phyloP scores from a whole-genome alignment of 169 alveolate species.

The Plasmodium gonderi region DNA sequence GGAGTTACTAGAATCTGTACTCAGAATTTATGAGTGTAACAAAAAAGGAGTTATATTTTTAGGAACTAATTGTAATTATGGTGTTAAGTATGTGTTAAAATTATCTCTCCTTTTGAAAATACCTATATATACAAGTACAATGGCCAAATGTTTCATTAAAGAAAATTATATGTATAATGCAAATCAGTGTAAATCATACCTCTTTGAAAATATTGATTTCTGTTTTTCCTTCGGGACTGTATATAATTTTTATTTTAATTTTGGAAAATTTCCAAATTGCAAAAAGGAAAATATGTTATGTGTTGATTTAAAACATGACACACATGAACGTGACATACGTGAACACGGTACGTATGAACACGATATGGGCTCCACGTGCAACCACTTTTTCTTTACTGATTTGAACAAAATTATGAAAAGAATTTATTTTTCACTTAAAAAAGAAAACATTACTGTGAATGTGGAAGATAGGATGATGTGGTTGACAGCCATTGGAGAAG shows the following conservation, averaged over 20 bases:
- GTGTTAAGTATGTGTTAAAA: constrained; percentile 45
- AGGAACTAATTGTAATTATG: constrained; percentile 62
- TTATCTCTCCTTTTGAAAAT: constrained; percentile 19
- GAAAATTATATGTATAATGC: constrained; percentile 64
- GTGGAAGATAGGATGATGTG: constrained; percentile 20
- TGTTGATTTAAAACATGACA: constrained; percentile 29
- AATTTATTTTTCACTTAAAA: constrained; percentile 20
- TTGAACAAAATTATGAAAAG: constrained; percentile 27
- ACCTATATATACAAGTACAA: constrained; percentile 55
- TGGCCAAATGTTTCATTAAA: constrained; percentile 46
- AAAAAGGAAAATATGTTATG: constrained; percentile 55
- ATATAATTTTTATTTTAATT: constrained; percentile 66
- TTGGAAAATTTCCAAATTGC: constrained; percentile 51
- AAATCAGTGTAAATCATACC: constrained; percentile 54
- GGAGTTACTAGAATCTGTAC: background rate
- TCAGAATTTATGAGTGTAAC: constrained; percentile 20
- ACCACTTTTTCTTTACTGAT: constrained; percentile 37
- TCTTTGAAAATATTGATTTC: constrained; percentile 53
- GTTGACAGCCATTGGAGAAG: background rate
- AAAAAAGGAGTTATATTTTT: constrained; percentile 58
- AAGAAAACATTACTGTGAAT: background rate
- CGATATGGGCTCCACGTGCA: background rate
- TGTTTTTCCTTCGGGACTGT: constrained; percentile 40
- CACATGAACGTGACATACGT: background rate
- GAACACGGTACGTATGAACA: too few species aligned